Conservation (phyloP, 345 rosid species). For the Camelina neglecta region DNA sequence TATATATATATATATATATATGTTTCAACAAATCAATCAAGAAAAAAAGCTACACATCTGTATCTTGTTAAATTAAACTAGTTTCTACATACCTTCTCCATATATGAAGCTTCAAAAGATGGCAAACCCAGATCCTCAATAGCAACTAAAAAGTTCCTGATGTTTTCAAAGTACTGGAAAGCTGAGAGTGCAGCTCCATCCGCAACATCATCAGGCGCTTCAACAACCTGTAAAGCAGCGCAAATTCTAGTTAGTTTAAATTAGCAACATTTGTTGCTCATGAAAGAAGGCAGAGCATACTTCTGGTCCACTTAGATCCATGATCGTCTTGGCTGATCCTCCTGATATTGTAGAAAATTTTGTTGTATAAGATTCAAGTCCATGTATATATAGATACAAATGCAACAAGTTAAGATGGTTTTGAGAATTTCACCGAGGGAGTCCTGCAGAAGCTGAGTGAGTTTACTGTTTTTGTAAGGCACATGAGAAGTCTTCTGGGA, state of each 20-base stretch:
- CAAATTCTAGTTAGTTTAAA: neutral
- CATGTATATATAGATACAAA: neutral
- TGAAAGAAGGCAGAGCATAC: slow-evolving; percentile 43
- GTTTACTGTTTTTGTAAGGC: slow-evolving; percentile 94
- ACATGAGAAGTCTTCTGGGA: slow-evolving; percentile 87
- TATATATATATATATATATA: no score
- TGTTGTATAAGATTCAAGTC: slow-evolving; percentile 9
- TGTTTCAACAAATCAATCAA: neutral
- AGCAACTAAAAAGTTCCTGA: slow-evolving; percentile 82
- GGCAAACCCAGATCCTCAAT: slow-evolving; percentile 82
- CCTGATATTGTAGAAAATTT: slow-evolving; percentile 52
- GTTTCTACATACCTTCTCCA: slow-evolving; percentile 75
- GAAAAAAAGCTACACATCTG: neutral
- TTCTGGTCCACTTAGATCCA: slow-evolving; percentile 66
- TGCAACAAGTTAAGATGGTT: slow-evolving; percentile 20
- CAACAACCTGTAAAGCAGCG: slow-evolving; percentile 61
- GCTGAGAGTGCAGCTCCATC: slow-evolving; percentile 96
- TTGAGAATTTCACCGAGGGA: slow-evolving; percentile 70
- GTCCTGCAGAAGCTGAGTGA: slow-evolving; percentile 94
- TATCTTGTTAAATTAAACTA: neutral
- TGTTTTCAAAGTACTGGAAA: slow-evolving; percentile 86
- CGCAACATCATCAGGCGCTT: slow-evolving; percentile 72
- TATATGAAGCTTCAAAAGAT: slow-evolving; percentile 79
- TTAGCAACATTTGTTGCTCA: neutral
- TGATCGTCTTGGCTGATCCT: slow-evolving; percentile 91